phyloP scores from a whole-genome alignment of 1,284 basidiomycete species.

The Somion occarium region DNA sequence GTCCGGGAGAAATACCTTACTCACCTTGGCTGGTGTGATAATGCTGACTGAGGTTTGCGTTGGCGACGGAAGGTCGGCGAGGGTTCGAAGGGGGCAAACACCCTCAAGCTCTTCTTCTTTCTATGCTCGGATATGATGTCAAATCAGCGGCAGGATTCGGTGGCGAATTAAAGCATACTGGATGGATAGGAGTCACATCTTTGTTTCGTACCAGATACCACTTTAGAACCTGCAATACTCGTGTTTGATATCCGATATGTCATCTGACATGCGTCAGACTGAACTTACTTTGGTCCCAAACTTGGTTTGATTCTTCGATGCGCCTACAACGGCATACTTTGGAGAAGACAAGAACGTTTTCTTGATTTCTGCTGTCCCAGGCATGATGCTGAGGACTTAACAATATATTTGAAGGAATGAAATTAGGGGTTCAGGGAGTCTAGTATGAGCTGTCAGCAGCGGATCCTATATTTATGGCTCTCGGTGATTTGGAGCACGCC shows the following conservation, averaged over 20 bases:
- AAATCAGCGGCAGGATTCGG: no score
- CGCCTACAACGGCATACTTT: slow-evolving; percentile 72
- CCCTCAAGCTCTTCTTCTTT: slow-evolving; percentile 66
- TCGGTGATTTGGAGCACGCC: not conserved
- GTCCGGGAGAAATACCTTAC: slow-evolving; percentile 9
- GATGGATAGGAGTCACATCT: slow-evolving; percentile 69
- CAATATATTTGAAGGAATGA: not conserved
- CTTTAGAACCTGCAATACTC: slow-evolving; percentile 49
- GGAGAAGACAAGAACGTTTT: slow-evolving; percentile 58
- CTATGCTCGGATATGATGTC: slow-evolving; percentile 29
- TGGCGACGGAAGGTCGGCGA: slow-evolving; percentile 60
- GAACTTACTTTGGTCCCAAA: slow-evolving; percentile 64
- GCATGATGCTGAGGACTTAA: slow-evolving; percentile 14
- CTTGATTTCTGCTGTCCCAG: slow-evolving; percentile 35
- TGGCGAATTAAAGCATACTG: slow-evolving; percentile 38
- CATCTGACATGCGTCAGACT: no score
- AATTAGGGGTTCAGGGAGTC: slow-evolving; percentile 4
- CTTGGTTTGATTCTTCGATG: slow-evolving; percentile 72
- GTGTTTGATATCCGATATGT: no score
- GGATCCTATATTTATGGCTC: slow-evolving; percentile 2
- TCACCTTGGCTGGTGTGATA: slow-evolving; percentile 68
- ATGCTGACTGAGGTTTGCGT: slow-evolving; percentile 73
- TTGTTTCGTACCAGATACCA: slow-evolving; percentile 69
- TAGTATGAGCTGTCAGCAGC: not conserved
- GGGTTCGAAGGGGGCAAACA: slow-evolving; percentile 43